Evolutionary conservation across 2,329 filamentous ascomycete species (phyloP).

Genomic region (Alternaria sp.): DNA sequence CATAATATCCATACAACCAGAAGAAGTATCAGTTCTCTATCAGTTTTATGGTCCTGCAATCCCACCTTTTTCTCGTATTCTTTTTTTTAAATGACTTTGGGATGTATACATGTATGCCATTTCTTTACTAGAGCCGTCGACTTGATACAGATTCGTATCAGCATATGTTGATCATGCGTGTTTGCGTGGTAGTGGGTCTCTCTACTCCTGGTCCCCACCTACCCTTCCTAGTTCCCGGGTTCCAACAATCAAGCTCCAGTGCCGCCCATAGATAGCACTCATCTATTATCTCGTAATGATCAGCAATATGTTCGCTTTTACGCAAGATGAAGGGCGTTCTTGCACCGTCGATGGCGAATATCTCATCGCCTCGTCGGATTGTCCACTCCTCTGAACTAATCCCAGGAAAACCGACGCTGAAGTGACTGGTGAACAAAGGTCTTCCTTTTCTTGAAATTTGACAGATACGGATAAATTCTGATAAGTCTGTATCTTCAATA

Average conservation of each 20-base stretch:
- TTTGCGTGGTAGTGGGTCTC: background rate
- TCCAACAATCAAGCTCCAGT: slow-evolving; percentile 15
- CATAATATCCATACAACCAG: no score
- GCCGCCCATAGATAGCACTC: slow-evolving; percentile 19
- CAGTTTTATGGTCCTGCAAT: no score
- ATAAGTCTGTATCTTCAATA: no score
- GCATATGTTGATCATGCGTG: slow-evolving; percentile 1
- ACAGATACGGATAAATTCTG: no score
- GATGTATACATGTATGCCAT: no score
- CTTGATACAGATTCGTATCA: background rate
- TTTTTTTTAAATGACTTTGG: no score
- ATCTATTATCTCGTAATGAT: background rate
- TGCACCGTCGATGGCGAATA: background rate
- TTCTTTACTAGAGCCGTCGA: no score
- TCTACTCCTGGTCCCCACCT: background rate
- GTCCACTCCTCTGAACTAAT: no score
- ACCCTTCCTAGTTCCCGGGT: slow-evolving; percentile 14
- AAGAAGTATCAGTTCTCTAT: no score
- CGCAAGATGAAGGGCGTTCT: background rate
- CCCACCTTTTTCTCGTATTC: background rate
- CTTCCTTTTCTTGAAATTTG: no score
- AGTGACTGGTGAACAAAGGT: background rate
- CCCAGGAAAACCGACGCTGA: background rate
- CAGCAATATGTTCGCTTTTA: background rate
- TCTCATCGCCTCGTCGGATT: background rate